These are phyloP conservation scores for Austropuccinia psidii DNA, from an alignment of 1,284 basidiomycete species.

Conservation along the genomic window DNA sequence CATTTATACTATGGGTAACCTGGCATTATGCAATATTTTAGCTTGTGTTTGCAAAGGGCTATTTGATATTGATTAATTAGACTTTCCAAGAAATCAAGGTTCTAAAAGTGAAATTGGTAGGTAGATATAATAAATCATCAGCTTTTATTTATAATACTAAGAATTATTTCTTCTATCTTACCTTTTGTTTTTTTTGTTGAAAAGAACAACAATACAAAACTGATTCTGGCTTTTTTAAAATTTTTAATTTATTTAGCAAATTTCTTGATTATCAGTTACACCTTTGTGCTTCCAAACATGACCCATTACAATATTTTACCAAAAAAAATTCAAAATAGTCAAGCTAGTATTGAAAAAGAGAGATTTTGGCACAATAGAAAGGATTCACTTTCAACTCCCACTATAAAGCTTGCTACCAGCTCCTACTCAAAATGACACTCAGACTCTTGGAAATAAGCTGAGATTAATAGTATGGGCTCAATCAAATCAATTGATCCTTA, in stretches of 20 bases:
- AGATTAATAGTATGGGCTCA: neutral
- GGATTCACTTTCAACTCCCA: conserved; percentile 60
- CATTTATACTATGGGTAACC: conserved; percentile 71
- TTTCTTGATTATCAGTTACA: conserved; percentile 38
- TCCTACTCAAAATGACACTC: conserved; percentile 37
- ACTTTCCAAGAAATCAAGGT: neutral
- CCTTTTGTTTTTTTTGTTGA: too few species aligned
- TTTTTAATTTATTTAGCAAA: conserved; percentile 46
- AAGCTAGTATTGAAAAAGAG: conserved; percentile 46
- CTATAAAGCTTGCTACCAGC: conserved; percentile 55
- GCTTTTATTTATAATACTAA: conserved; percentile 25
- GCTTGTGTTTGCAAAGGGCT: conserved; percentile 67
- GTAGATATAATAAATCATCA: neutral
- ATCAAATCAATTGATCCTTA: neutral
- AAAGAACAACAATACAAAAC: neutral
- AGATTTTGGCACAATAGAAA: conserved; percentile 47
- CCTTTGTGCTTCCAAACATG: neutral
- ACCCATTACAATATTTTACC: neutral
- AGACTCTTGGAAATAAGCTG: neutral
- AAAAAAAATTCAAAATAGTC: conserved; percentile 42
- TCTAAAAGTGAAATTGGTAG: conserved; percentile 8
- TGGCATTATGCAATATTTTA: conserved; percentile 88
- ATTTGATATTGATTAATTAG: conserved; percentile 60
- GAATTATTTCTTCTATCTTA: neutral
- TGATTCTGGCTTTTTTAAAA: too few species aligned